Evolutionary conservation across 2,329 filamentous ascomycete genomes (phyloP).

Genomic region (Fusarium compactum): DNA sequence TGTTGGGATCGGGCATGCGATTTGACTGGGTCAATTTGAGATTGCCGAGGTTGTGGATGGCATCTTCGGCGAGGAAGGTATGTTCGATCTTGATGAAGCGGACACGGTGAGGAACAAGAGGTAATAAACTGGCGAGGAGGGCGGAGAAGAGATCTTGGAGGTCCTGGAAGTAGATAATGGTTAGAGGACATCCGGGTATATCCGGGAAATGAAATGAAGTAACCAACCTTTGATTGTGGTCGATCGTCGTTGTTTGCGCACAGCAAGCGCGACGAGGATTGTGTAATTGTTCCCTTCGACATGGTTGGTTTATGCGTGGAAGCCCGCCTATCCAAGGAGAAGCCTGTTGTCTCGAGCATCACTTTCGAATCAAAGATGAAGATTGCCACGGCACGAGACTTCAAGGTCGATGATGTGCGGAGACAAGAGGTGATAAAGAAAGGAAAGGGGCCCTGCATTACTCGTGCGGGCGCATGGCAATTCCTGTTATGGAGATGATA

Average conservation of each 20-base stretch:
- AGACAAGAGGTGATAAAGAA: constrained; percentile 31
- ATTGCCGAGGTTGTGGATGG: constrained; percentile 95
- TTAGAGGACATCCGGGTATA: constrained; percentile 27
- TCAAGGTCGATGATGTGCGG: neutral
- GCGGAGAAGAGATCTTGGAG: constrained; percentile 98
- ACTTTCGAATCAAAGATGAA: neutral
- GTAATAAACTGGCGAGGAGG: constrained; percentile 88
- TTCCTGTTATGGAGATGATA: constrained; percentile 17
- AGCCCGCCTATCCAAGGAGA: constrained; percentile 20
- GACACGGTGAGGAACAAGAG: constrained; percentile 87
- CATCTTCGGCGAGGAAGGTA: constrained; percentile 96
- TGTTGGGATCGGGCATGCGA: constrained; percentile 97
- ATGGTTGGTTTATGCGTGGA: constrained; percentile 20
- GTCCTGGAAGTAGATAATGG: constrained; percentile 69
- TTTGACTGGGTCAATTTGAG: constrained; percentile 99
- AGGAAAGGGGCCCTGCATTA: constrained; percentile 34
- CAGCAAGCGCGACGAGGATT: constrained; percentile 93
- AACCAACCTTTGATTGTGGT: constrained; percentile 88
- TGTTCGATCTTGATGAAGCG: constrained; percentile 91
- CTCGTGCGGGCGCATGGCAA: constrained; percentile 24
- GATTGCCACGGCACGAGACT: neutral
- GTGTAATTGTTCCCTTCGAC: constrained; percentile 52
- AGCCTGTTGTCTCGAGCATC: constrained; percentile 18
- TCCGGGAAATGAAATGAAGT: neutral
- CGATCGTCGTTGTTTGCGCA: constrained; percentile 98